phyloP scores from a whole-genome alignment of 495 filamentous ascomycete species.

The Aspergillus affinis region DNA sequence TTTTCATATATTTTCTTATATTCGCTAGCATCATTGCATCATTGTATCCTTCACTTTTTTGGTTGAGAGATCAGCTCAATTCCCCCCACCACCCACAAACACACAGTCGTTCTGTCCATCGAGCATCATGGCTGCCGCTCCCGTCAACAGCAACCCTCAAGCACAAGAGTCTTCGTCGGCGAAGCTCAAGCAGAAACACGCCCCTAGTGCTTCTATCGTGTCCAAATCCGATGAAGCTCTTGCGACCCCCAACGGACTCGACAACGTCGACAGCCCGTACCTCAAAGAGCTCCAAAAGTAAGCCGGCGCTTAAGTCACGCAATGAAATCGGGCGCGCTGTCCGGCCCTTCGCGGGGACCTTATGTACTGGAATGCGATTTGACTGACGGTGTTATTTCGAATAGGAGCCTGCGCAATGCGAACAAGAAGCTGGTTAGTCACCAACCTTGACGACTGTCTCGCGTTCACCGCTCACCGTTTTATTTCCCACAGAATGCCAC shows the following conservation, averaged over 20 bases:
- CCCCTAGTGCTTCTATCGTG: constrained; percentile 28
- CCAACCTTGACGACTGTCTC: constrained; percentile 2
- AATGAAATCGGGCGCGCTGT: neutral
- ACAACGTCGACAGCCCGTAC: constrained; percentile 69
- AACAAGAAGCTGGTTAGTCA: constrained; percentile 82
- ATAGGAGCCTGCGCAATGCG: constrained; percentile 78
- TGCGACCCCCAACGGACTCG: constrained; percentile 45
- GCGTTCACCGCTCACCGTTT: constrained; percentile 13
- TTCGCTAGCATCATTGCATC: neutral
- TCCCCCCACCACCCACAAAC: constrained; percentile 22
- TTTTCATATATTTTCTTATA: constrained; percentile 4
- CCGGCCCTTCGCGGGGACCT: neutral
- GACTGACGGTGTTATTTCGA: constrained; percentile 11
- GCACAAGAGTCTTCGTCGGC: constrained; percentile 36
- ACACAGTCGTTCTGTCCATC: constrained; percentile 19
- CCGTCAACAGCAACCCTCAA: constrained; percentile 27
- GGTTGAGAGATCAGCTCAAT: neutral
- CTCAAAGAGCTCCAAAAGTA: constrained; percentile 87
- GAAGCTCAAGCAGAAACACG: constrained; percentile 40
- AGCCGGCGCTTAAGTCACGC: constrained; percentile 25
- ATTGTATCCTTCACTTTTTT: neutral
- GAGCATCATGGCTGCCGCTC: constrained; percentile 41
- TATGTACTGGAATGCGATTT: neutral
- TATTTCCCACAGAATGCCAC: constrained; percentile 60
- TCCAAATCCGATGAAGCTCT: constrained; percentile 29